Conservation (phyloP, 805 yeast species). For the Kluyveromyces nonfermentans region DNA sequence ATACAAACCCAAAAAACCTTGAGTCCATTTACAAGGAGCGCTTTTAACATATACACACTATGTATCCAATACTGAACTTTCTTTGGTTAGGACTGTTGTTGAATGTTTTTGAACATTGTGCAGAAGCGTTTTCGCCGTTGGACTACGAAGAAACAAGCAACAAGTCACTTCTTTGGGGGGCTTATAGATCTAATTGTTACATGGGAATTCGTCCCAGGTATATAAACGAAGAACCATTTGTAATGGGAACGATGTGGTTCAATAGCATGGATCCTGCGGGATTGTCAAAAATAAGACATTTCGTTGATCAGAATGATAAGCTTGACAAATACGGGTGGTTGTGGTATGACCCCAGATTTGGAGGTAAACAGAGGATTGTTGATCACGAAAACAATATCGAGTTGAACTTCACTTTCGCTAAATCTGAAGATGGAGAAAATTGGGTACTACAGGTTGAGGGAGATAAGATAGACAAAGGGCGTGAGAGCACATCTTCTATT, state of each 20-base stretch:
- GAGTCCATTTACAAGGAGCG: neutral
- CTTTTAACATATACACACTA: neutral
- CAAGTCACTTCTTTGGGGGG: slow-evolving; percentile 75
- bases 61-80: neutral
- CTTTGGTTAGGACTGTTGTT: neutral
- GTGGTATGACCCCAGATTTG: slow-evolving; percentile 76
- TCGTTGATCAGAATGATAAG: slow-evolving; percentile 63
- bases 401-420: slow-evolving; percentile 65
- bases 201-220: slow-evolving; percentile 73
- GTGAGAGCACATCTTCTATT: slow-evolving; percentile 47
- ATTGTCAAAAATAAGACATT: slow-evolving; percentile 53
- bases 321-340: slow-evolving; percentile 76
- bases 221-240: slow-evolving; percentile 44
- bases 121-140: neutral
- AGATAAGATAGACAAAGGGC: slow-evolving; percentile 43
- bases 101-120: neutral
- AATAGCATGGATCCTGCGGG: slow-evolving; percentile 50
- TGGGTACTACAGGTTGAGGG: slow-evolving; percentile 79
- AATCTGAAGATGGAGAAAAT: slow-evolving; percentile 55
- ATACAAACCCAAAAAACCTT: neutral
- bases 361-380: slow-evolving; percentile 69
- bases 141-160: slow-evolving; percentile 31
- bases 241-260: slow-evolving; percentile 86
- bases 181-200: slow-evolving; percentile 80
- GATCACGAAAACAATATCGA: slow-evolving; percentile 58